Evolutionary conservation across 768 basidiomycete species (phyloP), one percentile per base, ranked within the genome.

Genomic region (Lepiota venenata): DNA sequence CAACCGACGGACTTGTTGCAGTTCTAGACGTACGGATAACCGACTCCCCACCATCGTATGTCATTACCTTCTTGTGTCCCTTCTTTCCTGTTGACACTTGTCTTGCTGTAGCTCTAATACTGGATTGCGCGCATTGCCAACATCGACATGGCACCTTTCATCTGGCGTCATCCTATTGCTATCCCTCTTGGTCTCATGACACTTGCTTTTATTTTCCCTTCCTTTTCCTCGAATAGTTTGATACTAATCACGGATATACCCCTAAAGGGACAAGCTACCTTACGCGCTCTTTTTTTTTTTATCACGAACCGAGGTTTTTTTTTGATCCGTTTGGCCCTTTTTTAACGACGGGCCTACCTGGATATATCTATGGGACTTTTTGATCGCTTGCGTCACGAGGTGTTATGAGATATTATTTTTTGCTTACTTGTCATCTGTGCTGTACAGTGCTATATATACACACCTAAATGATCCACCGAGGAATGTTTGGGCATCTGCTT

Each of bases 1-100:
- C 91, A 1, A 74, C 84, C 1, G 95, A 98, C 64, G 95, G 94
- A 1, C 71, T 92, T 10, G 87, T 95, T 3, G 91, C 89, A 0
- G 72, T 97, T 1, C 59, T 95, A 59, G 83, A 82, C 1, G 85
- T 94, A 44, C 80, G 77, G 61, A 84, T 96, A 39, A 77, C 81
- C 1, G 62, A 45, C 10, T 57, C 59, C 14, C 74, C 60, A 38
- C 11, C 58, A 27, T 69, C 70, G 74, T 74, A 55, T 56, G 73
- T 69, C 21, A 22, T 10, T 29, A 35, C 7, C n/a, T 11, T 1
- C n/a, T 7, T 25, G 18, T 38, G 32, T 47, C 52, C 36, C 41
- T 22, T 55, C 38, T 3, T 4, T 22, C 41, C 32, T 58, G 11
- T 41, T 18, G 39, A 43, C 12, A 39, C 42, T 14, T n/a, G 5